phyloP scores from a whole-genome alignment of 2,329 filamentous ascomycete genomes.

The Magnaporthiopsis incrustans region DNA sequence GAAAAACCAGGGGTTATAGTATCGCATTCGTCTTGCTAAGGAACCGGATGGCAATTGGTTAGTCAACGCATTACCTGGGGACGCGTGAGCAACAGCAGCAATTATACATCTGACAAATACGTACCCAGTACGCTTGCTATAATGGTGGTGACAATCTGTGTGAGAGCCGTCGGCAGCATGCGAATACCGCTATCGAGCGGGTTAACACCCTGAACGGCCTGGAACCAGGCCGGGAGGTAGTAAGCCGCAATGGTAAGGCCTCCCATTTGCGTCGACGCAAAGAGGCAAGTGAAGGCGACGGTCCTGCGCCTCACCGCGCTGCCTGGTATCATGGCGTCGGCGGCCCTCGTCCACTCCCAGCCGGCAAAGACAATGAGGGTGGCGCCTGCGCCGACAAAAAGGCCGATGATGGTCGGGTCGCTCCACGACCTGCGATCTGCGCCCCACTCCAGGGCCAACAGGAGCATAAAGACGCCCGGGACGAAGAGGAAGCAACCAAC shows the following conservation, averaged over 20 bases:
- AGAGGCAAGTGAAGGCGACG: not conserved
- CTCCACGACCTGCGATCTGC: not conserved
- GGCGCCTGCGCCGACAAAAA: not conserved
- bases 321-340: not conserved
- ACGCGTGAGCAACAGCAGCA: too few species aligned
- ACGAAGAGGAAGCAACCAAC: not conserved
- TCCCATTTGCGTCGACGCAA: not conserved
- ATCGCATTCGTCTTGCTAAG: conserved; percentile 23
- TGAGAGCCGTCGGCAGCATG: conserved; percentile 31
- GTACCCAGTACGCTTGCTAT: conserved; percentile 18
- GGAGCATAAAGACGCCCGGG: not conserved
- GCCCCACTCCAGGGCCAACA: conserved; percentile 4
- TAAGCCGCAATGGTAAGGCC: conserved; percentile 31
- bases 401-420: not conserved
- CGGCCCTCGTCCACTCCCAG: not conserved
- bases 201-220: conserved; percentile 33
- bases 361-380: not conserved
- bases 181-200: conserved; percentile 29
- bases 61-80: too few species aligned
- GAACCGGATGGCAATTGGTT: not conserved
- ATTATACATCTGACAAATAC: too few species aligned
- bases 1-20: conserved; percentile 27
- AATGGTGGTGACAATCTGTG: conserved; percentile 27
- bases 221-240: conserved; percentile 44
- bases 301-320: not conserved